Base-by-base conservation (phyloP, 1,139 yeast species). In the Pichia sp. region DNA sequence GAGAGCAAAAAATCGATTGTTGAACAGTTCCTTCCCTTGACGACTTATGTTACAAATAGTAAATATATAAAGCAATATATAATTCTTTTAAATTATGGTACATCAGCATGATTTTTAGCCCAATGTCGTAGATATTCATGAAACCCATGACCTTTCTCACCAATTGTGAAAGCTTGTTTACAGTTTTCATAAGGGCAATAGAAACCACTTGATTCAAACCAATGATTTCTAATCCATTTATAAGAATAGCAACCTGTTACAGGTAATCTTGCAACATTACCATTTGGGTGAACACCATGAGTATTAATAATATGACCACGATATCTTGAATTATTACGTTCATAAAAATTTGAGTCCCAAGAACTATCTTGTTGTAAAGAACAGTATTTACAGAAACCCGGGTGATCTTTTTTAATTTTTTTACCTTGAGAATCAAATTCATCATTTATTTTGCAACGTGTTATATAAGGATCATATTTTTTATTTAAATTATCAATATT, bases 251-350 rank as follows among this genome's bases (percentile, higher is more conserved):
- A 28, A 9, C 42, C 40, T 10, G 19, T n/a, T n/a, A 19, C 22
- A 12, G 51, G 51, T 19, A 44, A 6, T 30, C 36, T 35, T 28
- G 28, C 30, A 4, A 8, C 17, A 2, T 28, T 20, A 3, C 48
- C 49, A 28, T 42, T 43, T 9, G 48, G 49, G 31, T 44, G 48
- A 14, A 48, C 39, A 3, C 51, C 51, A 31, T 48, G 51, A 4
- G 51, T 48, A 28, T 48, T 48, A 22, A 48, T 44, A 38, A 48
- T 34, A 28, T 48, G 51, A 3, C 51, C 51, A 21, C 51, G 41
- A 17, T 48, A 48, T 3, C 50, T 37, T 21, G 51, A 48, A 30
- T 48, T 48, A 10, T 48, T 48, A 3, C 51, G 25, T 30, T 48
- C 44, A 39, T 37, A 46, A 28, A 48, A 48, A 21, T 48, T 39